Evolutionary conservation across 164 flowering plant genomes (phyloP), one percentile per base, ranked within the genome.

Genomic region (Vitis labrusca): DNA sequence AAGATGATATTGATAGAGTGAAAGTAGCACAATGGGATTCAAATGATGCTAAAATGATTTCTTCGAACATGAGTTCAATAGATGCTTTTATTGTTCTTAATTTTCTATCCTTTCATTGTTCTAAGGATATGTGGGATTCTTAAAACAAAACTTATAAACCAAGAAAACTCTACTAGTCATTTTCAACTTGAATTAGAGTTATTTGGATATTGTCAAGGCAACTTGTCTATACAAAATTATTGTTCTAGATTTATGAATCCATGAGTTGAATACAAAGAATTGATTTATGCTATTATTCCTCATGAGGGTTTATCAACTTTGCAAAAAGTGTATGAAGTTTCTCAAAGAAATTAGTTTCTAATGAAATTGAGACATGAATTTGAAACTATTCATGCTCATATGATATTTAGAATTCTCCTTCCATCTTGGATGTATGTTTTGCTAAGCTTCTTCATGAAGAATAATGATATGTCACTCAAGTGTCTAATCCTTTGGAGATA

Each of bases 381-480:
- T 51, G 68, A 65, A 51, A 13, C 27, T 23, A 23, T 23, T 23
- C 27, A 23, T 23, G 27, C 27, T 23, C 2, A 23, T 23, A 1
- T 23, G 59, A 10, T n/a, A 19, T 23, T 23, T 23, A 23, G 27
- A 23, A 23, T 2, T 29, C 47, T 59, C 27, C 0, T 12, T 13
- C 68, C 59, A 8, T 65, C 55, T 52, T 65, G 68, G 68, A 65
- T 23, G 14, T 30, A 9, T 65, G 68, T 59, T 52, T 65, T 8
- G n/a, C 10, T 19, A 59, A 65, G 11, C 30, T 65, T 11, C 47
- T 65, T 51, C 59, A 17, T 6, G 59, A 65, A n/a, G 59, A 65
- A 19, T 44, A 65, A 14, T 49, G 48, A 9, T 27, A 11, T 27
- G 10, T 30, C 8, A 52, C 68, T 19, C 27, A 23, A 2, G 27